phyloP scores from a whole-genome alignment of 495 filamentous ascomycete genomes.

The Aspergillus ostianus region DNA sequence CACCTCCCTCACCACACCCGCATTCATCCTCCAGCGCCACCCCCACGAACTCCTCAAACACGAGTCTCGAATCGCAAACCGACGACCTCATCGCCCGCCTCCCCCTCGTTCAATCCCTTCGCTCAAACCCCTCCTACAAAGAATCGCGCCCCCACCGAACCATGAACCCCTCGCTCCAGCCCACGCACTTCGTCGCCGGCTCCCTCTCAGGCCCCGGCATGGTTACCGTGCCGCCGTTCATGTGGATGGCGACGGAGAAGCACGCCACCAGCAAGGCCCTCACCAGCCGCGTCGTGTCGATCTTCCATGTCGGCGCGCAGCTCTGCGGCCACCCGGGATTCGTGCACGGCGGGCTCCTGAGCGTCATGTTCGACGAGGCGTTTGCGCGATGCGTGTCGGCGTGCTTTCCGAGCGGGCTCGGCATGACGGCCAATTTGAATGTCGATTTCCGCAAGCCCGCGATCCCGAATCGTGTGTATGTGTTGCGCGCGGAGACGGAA shows the following conservation, averaged over 20 bases:
- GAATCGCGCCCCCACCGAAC: constrained; percentile 67
- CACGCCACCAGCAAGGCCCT: constrained; percentile 1
- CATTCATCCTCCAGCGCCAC: background rate
- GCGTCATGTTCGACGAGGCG: constrained; percentile 41
- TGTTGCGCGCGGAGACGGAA: constrained; percentile 53
- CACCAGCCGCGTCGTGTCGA: constrained; percentile 26
- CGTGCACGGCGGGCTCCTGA: constrained; percentile 40
- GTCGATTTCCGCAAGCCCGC: constrained; percentile 62
- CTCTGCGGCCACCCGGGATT: constrained; percentile 42
- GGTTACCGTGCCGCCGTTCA: constrained; percentile 74
- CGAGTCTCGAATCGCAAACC: constrained; percentile 25
- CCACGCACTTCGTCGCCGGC: constrained; percentile 40
- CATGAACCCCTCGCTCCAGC: constrained; percentile 29
- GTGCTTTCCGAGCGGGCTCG: constrained; percentile 41
- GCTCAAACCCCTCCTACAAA: constrained; percentile 58
- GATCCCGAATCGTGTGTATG: constrained; percentile 60
- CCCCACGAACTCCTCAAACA: background rate
- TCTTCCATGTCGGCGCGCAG: constrained; percentile 39
- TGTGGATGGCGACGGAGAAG: constrained; percentile 49
- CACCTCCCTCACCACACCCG: constrained; percentile 2
- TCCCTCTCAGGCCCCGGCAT: constrained; percentile 64
- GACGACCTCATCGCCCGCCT: constrained; percentile 69
- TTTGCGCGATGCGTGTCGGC: constrained; percentile 42
- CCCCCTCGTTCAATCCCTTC: constrained; percentile 65
- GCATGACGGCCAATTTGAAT: constrained; percentile 64